These are phyloP conservation scores for Cryptococcus sp. DNA, from an alignment of 1,284 basidiomycete species.

Conservation along the genomic window DNA sequence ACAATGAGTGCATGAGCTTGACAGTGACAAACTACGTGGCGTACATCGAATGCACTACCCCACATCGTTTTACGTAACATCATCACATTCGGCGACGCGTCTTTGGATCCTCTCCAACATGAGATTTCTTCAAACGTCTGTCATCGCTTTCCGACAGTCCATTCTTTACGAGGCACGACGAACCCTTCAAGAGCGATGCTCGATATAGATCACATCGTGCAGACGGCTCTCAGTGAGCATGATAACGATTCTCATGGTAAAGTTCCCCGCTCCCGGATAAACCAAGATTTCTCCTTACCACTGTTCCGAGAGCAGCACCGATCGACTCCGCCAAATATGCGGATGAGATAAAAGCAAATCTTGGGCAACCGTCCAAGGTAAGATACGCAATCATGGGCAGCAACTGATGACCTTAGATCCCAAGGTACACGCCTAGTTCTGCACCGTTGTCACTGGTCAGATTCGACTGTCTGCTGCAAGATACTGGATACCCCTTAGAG, in stretches of 20 bases:
- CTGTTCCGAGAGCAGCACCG: background rate
- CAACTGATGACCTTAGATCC: slow-evolving; percentile 28
- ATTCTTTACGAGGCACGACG: background rate
- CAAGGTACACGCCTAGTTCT: slow-evolving; percentile 24
- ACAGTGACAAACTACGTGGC: too few species aligned
- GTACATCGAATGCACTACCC: too few species aligned
- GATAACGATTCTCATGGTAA: slow-evolving; percentile 16
- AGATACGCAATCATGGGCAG: background rate
- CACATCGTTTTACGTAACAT: too few species aligned
- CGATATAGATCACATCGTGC: slow-evolving; percentile 33
- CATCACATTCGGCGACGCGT: too few species aligned
- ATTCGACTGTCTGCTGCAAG: slow-evolving; percentile 52
- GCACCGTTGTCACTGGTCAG: slow-evolving; percentile 40
- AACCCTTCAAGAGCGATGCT: slow-evolving; percentile 22
- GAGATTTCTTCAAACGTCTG: background rate
- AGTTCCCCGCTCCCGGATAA: too few species aligned
- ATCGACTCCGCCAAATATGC: slow-evolving; percentile 10
- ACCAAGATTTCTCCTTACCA: too few species aligned
- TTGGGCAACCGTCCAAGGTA: slow-evolving; percentile 19
- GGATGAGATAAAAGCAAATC: slow-evolving; percentile 10
- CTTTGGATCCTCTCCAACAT: too few species aligned
- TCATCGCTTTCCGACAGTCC: background rate
- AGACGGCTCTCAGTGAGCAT: slow-evolving; percentile 42
- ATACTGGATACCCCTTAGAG: slow-evolving; percentile 52
- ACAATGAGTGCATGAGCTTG: too few species aligned